Evolutionary conservation across 2,329 filamentous ascomycete species (phyloP), one percentile per base, ranked within the genome.

Genomic region (Cytospora piceae): DNA sequence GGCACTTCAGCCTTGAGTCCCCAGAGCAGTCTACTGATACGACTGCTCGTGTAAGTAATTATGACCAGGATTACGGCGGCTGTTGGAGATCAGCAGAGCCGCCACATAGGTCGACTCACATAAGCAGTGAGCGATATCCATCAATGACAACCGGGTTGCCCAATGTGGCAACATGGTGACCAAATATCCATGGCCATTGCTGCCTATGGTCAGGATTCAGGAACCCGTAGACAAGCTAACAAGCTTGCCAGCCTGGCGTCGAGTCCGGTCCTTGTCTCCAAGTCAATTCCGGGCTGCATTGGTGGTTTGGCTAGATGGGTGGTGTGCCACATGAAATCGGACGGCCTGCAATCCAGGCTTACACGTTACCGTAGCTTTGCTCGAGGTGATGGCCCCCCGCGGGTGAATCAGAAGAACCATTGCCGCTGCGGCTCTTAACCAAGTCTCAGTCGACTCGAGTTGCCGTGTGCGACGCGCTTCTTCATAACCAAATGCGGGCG

Each of bases 131-230:
- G 57, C 58, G 54, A 57, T 55, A 57, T 56, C 29, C 27, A 49
- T 39, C 39, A 49, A 17, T 24, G 11, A 56, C 32, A 59, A 61
- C n/a, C 65, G 65, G 65, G 20, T 65, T 67, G 51, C 65, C 65
- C 22, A 39, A 67, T 65, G 24, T 42, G 65, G 65, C 52, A 32
- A 62, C 46, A 24, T 32, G n/a, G 12, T 22, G 15, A 39, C 39
- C 32, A 54, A 55, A 11, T 20, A 17, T 32, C 39, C 32, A 54
- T 49, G 24, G 39, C 32, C 22, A 51, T n/a, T 29, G 11, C 31
- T 15, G 31, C 32, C 37, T 17, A 29, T 42, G 46, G 31, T 51
- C 60, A 14, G 22, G 22, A 20, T 12, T 14, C 42, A 53, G 15
- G 53, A 42, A 29, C 39, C 39, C 39, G 53, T 31, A 34, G 8